Percentiles rank a stretch among this genome's conserved stretches.
Evolutionary conservation across 208 protist species (phyloP).

Genomic region (Leishmania mexicana): DNA sequence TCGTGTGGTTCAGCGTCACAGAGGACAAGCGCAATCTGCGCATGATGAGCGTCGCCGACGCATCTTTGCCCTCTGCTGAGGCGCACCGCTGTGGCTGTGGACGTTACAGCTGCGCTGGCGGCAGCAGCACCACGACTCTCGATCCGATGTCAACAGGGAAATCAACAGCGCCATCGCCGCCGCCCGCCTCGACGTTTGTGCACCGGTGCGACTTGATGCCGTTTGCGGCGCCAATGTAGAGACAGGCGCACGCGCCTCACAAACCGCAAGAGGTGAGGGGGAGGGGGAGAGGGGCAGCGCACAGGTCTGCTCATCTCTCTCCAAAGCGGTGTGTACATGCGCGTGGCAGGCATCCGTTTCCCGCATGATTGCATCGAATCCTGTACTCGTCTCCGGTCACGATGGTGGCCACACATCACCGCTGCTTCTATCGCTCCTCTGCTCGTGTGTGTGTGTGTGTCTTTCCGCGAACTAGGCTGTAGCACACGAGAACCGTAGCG

Average conservation of each 20-base stretch:
- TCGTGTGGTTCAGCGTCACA: constrained; percentile 30
- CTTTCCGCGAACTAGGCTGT: not conserved
- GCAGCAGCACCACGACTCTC: not conserved
- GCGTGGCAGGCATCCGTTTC: not conserved
- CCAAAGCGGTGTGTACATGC: not conserved
- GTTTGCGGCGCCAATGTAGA: not conserved
- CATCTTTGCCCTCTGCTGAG: not conserved
- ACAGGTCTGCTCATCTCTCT: not conserved
- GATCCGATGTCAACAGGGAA: not conserved
- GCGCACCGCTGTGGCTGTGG: constrained; percentile 1
- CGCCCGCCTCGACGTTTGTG: not conserved
- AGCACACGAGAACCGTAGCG: not conserved
- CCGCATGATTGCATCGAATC: not conserved
- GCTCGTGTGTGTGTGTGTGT: no score
- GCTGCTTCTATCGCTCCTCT: not conserved
- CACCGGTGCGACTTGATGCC: constrained; percentile 24
- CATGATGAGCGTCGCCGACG: not conserved
- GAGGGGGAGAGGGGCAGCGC: not conserved
- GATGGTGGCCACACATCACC: not conserved
- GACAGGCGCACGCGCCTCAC: not conserved
- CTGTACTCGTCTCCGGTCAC: no score
- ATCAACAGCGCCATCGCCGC: not conserved
- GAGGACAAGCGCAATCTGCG: constrained; percentile 18
- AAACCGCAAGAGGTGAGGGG: not conserved
- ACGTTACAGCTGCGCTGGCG: not conserved